These are phyloP conservation scores for Corchorus capsularis DNA, from an alignment of 345 rosid genomes.

Conservation along the genomic window DNA sequence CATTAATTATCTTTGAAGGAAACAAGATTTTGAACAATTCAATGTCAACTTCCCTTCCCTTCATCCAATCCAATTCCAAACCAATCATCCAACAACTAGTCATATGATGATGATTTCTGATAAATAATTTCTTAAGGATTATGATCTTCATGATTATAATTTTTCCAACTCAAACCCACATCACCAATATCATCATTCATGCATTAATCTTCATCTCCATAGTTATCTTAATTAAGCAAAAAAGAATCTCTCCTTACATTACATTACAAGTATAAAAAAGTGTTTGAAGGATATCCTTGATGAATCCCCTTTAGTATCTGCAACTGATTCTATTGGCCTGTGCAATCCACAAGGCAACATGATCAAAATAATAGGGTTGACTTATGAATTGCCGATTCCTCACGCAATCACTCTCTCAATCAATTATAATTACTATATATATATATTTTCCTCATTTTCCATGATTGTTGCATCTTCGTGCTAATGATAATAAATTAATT, in stretches of 20 bases:
- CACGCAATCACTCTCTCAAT: neutral
- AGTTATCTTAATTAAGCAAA: neutral
- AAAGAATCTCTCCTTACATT: slow-evolving; percentile 28
- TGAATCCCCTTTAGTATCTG: slow-evolving; percentile 34
- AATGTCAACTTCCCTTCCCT: slow-evolving; percentile 17
- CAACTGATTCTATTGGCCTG: slow-evolving; percentile 29
- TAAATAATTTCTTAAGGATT: neutral
- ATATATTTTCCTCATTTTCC: neutral
- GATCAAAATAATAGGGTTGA: neutral
- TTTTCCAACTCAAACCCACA: slow-evolving; percentile 24
- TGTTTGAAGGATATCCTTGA: neutral
- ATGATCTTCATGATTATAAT: neutral
- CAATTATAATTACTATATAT: neutral
- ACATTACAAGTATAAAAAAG: slow-evolving; percentile 18
- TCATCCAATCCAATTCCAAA: neutral
- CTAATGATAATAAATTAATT: neutral
- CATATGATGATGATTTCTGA: neutral
- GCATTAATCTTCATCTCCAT: neutral
- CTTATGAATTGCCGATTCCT: neutral
- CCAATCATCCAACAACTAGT: slow-evolving; percentile 17
- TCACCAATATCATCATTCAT: slow-evolving; percentile 15
- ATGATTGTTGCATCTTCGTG: neutral
- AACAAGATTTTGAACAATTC: slow-evolving; percentile 13
- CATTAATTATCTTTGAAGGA: neutral
- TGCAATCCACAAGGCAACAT: slow-evolving; percentile 21